Base-by-base conservation (phyloP, 495 filamentous ascomycete species). In the Penicillium ucsense region DNA sequence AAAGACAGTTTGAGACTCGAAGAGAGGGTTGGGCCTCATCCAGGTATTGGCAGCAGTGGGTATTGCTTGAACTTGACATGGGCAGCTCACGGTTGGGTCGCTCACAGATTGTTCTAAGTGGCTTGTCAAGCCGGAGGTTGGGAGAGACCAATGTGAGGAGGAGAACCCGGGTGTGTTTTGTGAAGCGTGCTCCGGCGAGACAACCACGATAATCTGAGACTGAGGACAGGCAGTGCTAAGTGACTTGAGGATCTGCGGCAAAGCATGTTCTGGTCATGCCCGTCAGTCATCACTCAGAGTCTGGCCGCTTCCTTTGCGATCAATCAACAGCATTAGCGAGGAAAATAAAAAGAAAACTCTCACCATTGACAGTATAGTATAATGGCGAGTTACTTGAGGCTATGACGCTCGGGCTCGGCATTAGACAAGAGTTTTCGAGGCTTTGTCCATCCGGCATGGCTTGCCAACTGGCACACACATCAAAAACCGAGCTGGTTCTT, bases 281-380 rank as follows among this genome's bases (percentile, higher is more conserved):
- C 20, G 20, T 20, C 20, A 20, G 20, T 20, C 20, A 20, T 20
- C 20, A 32, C 5, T 10, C 36, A 4, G 36, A 11, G 10, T 6
- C 7, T 5, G 5, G 31, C 6, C 6, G 36, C 53, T 28, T 43
- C 35, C 5, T 10, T 40, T 10, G 10, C 9, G n/a, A 12, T 4
- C 9, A 20, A 3, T 6, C 0, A 4, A 9, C 7, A 36, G 4
- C 34, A 3, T n/a, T 34, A 29, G 11, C 3, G 7, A 11, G 1
- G 30, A 10, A 4, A 29, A 8, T 4, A 2, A 35, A 10, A 28
- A 2, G 1, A 3, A 33, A 32, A 27, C 3, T 8, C 47, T 47
- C 20, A 59, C 59, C 59, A 28, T 52, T 59, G 4, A 53, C 51
- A 40, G 53, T 47, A 31, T 61, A 61, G 29, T 56, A 52, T 39